phyloP scores from a whole-genome alignment of 495 filamentous ascomycete genomes.

The Aspergillus sparsus region DNA sequence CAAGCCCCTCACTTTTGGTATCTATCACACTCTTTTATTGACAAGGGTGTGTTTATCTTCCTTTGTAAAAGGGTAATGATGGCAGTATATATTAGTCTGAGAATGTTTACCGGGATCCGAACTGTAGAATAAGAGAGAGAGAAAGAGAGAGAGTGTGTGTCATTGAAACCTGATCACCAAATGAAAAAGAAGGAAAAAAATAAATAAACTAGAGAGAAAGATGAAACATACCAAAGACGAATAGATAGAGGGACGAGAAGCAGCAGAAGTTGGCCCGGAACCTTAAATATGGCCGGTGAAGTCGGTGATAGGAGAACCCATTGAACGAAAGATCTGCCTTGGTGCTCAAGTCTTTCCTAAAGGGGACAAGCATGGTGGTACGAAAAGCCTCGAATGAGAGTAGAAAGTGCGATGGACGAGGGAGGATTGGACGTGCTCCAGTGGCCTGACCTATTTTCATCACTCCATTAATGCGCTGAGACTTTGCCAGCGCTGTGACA shows the following conservation, averaged over 20 bases:
- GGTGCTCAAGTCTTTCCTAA: constrained; percentile 13
- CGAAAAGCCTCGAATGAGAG: constrained; percentile 17
- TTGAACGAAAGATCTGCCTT: constrained; percentile 10
- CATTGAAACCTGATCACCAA: no score
- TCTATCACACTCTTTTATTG: no score
- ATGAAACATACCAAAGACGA: constrained; percentile 9
- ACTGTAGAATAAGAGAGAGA: no score
- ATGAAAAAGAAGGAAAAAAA: not conserved
- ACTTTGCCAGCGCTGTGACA: constrained; percentile 8
- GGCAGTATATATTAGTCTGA: no score
- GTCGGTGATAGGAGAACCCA: constrained; percentile 12
- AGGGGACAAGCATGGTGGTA: constrained; percentile 15
- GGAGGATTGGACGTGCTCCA: constrained; percentile 9
- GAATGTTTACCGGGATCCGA: no score
- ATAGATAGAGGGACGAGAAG: not conserved
- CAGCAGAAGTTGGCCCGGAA: not conserved
- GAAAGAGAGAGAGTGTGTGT: no score
- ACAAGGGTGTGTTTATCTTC: no score
- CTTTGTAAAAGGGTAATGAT: no score
- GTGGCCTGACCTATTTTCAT: constrained; percentile 11
- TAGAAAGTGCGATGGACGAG: constrained; percentile 4
- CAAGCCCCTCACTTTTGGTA: not conserved
- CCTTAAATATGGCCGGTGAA: constrained; percentile 16
- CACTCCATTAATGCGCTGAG: not conserved
- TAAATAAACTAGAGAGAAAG: constrained; percentile 23